These are phyloP conservation scores for Rhizopogon parksii DNA, from an alignment of 1,284 basidiomycete genomes.

Conservation along the genomic window DNA sequence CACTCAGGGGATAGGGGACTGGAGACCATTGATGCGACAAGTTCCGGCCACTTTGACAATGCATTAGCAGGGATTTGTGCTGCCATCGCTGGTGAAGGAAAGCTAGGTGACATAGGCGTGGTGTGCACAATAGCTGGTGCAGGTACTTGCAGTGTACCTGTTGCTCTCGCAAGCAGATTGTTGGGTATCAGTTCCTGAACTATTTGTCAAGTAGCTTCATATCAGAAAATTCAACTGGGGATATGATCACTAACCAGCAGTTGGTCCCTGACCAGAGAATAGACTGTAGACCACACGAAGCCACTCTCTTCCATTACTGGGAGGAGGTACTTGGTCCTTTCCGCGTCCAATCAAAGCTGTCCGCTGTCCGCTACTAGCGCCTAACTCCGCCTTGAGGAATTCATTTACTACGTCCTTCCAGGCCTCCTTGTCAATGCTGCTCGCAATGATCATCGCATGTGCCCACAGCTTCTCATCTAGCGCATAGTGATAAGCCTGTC, in stretches of 20 bases:
- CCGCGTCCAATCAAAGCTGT: slow-evolving; percentile 14
- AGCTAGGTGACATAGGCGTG: slow-evolving; percentile 63
- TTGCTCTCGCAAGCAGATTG: slow-evolving; percentile 39
- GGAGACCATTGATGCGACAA: slow-evolving; percentile 77
- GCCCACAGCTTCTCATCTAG: slow-evolving; percentile 88
- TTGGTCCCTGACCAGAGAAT: slow-evolving; percentile 77
- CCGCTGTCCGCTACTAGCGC: slow-evolving; percentile 30
- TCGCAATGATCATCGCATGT: slow-evolving; percentile 93
- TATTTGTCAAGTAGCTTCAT: slow-evolving; percentile 24
- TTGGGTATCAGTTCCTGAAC: slow-evolving; percentile 74
- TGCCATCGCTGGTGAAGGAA: slow-evolving; percentile 37
- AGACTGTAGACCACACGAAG: slow-evolving; percentile 81
- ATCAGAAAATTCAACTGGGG: slow-evolving; percentile 1
- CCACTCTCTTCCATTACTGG: slow-evolving; percentile 55
- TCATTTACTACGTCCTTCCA: slow-evolving; percentile 90
- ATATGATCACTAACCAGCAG: slow-evolving; percentile 49
- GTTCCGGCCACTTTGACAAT: slow-evolving; percentile 79
- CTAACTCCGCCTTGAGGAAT: slow-evolving; percentile 79
- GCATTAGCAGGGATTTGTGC: slow-evolving; percentile 49
- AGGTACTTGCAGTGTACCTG: slow-evolving; percentile 35
- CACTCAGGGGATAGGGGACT: slow-evolving; percentile 61
- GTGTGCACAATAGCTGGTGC: slow-evolving; percentile 30
- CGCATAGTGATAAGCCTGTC: slow-evolving; percentile 84
- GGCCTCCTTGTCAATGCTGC: slow-evolving; percentile 86
- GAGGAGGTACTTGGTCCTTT: slow-evolving; percentile 9